These are phyloP conservation scores for Verticillium albo-atrum DNA, from an alignment of 2,329 filamentous ascomycete genomes.

Conservation along the genomic window DNA sequence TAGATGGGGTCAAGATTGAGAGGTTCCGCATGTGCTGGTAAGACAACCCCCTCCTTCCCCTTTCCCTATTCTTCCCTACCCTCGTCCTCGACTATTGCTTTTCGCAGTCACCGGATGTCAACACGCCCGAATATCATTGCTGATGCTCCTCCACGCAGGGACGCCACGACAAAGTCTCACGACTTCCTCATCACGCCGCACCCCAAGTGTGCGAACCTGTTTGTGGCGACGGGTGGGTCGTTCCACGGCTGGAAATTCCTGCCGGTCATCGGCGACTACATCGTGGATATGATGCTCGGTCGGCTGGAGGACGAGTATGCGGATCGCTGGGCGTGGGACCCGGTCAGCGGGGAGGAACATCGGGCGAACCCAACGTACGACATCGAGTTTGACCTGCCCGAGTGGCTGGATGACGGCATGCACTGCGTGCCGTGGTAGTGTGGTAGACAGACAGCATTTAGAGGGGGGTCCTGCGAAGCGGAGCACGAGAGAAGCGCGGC, in stretches of 20 bases:
- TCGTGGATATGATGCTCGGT: slow-evolving; percentile 43
- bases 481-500: not conserved
- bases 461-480: not conserved
- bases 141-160: slow-evolving; percentile 34
- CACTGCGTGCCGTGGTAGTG: not conserved
- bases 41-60: slow-evolving; percentile 9
- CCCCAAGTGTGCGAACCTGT: slow-evolving; percentile 44
- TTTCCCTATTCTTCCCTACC: not conserved
- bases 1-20: slow-evolving; percentile 32
- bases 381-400: slow-evolving; percentile 29
- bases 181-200: slow-evolving; percentile 57
- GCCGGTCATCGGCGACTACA: slow-evolving; percentile 57
- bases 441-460: not conserved
- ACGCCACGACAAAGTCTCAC: slow-evolving; percentile 57
- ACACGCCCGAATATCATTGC: not conserved
- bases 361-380: slow-evolving; percentile 38
- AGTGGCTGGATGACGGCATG: not conserved
- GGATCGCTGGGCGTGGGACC: slow-evolving; percentile 42
- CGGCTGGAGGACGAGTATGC: slow-evolving; percentile 30
- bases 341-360: slow-evolving; percentile 32
- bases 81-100: slow-evolving; percentile 1
- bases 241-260: slow-evolving; percentile 65
- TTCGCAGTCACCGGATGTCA: slow-evolving; percentile 14
- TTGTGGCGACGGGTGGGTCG: slow-evolving; percentile 57
- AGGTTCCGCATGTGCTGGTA: slow-evolving; percentile 43